Evolutionary conservation across 1,284 basidiomycete genomes (phyloP).

Genomic region (Tilletia indica): DNA sequence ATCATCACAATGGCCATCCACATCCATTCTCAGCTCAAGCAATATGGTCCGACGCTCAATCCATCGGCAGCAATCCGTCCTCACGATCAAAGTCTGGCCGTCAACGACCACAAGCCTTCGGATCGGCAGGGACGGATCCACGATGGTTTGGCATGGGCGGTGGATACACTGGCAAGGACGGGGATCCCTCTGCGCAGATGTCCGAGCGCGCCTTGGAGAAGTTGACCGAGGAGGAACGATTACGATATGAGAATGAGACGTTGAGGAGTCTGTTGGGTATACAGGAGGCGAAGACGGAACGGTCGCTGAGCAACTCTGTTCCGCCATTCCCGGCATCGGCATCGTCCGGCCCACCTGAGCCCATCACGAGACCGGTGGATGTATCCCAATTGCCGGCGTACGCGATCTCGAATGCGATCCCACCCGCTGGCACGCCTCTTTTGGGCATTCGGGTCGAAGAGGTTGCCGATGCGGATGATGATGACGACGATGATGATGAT

Average conservation of each 20-base stretch:
- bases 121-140: conserved; percentile 29
- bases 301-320: background rate
- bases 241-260: conserved; percentile 49
- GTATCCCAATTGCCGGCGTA: background rate
- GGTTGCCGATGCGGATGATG: conserved; percentile 13
- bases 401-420: background rate
- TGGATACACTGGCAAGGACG: conserved; percentile 37
- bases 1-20: conserved; percentile 1
- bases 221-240: conserved; percentile 44
- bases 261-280: conserved; percentile 44
- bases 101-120: conserved; percentile 15
- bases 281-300: conserved; percentile 26
- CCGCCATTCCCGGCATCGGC: background rate
- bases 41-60: conserved; percentile 15
- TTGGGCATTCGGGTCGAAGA: conserved; percentile 13
- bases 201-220: conserved; percentile 42
- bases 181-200: conserved; percentile 35
- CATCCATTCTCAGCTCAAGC: background rate
- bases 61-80: background rate
- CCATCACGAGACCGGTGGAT: background rate
- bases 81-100: conserved; percentile 2
- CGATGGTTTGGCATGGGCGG: conserved; percentile 49
- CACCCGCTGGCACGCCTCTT: conserved; percentile 5
- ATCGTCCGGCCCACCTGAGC: background rate
- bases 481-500: conserved; percentile 12